phyloP scores from a whole-genome alignment of 306 rosid genomes.

The Cajanus cajan region DNA sequence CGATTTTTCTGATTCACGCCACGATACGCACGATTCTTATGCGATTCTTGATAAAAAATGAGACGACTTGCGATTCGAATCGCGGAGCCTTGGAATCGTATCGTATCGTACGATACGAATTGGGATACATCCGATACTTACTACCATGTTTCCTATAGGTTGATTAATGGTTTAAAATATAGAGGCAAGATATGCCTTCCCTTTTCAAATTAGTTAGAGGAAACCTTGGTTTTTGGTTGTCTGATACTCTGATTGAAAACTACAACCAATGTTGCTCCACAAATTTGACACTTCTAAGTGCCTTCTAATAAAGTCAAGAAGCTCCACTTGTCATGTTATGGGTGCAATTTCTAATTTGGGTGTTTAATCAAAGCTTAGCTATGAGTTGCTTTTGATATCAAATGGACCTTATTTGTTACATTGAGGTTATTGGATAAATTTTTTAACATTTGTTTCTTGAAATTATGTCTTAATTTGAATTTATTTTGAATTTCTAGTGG shows the following conservation, averaged over 20 bases:
- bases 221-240: not conserved
- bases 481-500: constrained; percentile 76
- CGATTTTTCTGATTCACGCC: too few species aligned
- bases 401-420: not conserved
- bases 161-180: not conserved
- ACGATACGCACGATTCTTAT: too few species aligned
- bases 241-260: not conserved
- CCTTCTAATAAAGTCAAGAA: not conserved
- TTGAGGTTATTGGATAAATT: not conserved
- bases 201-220: not conserved
- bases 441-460: constrained; percentile 17
- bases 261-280: not conserved
- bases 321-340: not conserved
- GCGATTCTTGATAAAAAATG: too few species aligned
- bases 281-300: not conserved
- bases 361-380: constrained; percentile 1
- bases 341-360: constrained; percentile 7
- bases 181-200: not conserved
- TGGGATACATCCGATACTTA: too few species aligned
- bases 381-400: constrained; percentile 3
- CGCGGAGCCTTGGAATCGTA: too few species aligned
- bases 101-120: too few species aligned
- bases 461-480: constrained; percentile 31
- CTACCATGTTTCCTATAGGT: not conserved
- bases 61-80: too few species aligned